Evolutionary conservation across 1,139 yeast species (phyloP).

Genomic region (Pichia sp.): DNA sequence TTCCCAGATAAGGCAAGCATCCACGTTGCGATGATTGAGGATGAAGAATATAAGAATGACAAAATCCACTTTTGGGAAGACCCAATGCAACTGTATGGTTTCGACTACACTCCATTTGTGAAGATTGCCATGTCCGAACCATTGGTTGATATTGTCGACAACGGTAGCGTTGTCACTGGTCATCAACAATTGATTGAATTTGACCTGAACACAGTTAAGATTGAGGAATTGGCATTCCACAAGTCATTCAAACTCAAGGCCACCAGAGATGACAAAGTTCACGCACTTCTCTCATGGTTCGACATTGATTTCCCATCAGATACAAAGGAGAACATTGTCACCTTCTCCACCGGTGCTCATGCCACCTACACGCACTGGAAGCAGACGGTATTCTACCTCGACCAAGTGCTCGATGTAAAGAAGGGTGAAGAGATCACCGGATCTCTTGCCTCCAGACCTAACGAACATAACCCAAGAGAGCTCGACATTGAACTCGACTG

Average conservation of each 20-base stretch:
- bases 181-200: constrained; percentile 67
- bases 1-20: constrained; percentile 94
- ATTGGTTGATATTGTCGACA: constrained; percentile 86
- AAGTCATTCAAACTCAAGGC: constrained; percentile 63
- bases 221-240: constrained; percentile 74
- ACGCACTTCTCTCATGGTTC: constrained; percentile 91
- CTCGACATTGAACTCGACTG: constrained; percentile 60
- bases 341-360: constrained; percentile 76
- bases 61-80: constrained; percentile 95
- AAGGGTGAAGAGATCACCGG: constrained; percentile 75
- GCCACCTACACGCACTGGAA: constrained; percentile 90
- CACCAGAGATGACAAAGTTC: constrained; percentile 72
- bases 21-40: constrained; percentile 91
- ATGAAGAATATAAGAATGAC: constrained; percentile 87
- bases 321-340: constrained; percentile 35
- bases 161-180: constrained; percentile 65
- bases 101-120: constrained; percentile 73
- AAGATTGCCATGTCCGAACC: constrained; percentile 80
- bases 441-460: constrained; percentile 68
- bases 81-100: constrained; percentile 64
- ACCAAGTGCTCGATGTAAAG: constrained; percentile 71
- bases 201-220: constrained; percentile 82
- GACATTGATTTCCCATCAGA: constrained; percentile 75
- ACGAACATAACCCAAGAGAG: constrained; percentile 73
- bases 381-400: constrained; percentile 90